Base-by-base conservation (phyloP, 805 yeast species). In the Cyberlindnera suaveolens region DNA sequence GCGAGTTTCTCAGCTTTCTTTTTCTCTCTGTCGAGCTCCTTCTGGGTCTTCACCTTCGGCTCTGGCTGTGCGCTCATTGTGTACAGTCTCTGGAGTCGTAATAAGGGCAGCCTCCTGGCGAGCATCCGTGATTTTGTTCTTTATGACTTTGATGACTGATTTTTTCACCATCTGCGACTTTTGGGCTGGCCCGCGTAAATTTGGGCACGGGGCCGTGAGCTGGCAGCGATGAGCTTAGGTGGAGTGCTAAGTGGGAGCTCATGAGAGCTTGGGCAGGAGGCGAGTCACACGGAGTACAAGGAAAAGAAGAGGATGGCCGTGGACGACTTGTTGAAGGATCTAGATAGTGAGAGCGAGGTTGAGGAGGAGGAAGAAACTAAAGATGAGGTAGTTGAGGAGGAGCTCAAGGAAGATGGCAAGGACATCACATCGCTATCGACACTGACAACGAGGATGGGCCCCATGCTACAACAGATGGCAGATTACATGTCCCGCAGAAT, bases 1-100 rank as follows among this genome's bases (percentile, higher is more conserved):
- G 93, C 84, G 57, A 86, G 68, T 64, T 87, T 82, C 71, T 87
- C 93, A 50, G 96, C 90, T 74, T 86, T 79, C 72, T 87, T 82
- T 60, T 82, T 74, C 70, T 87, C 96, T 60, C 85, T 87, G 64
- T 87, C 95, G 42, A 86, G 71, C 67, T 85, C 87, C 62, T 85
- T 85, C 48, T 82, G 83, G 34, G 88, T 80, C 67, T 84, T 85
- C 34, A 71, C 78, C 55, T 71, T 73, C 50, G 57, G 58, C 44
- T 20, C 48, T 31, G 46, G 46, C 31, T 46, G 50, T 19, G 42
- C 13, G 46, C 46, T 46, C 39, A 46, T 49, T 46, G 40, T 46
- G 17, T 32, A 33, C 33, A 19, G 29, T 18, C 44, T 34, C 31
- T 15, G 26, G 33, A 37, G 29, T 42, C 43, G 42, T 41, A 34